Evolutionary conservation across 345 rosid species (phyloP), one percentile per base, ranked within the genome.

Genomic region (Salix purpurea): DNA sequence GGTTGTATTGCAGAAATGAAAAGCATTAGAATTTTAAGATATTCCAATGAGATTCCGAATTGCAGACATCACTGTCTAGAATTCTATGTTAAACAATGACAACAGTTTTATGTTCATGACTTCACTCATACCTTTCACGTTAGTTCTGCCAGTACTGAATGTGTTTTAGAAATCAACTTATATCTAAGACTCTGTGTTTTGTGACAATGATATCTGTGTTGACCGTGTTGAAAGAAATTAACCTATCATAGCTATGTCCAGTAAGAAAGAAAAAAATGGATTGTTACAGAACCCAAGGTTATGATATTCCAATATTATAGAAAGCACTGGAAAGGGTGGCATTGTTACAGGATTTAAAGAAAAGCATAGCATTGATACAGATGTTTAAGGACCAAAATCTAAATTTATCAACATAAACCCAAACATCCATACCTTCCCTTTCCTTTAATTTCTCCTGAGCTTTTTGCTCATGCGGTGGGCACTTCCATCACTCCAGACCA

Each of bases 401-500:
- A 10, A 18, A 5, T 61, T 39, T 23, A 30, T 58, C 58, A 36
- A 65, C 52, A 3, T 42, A 56, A 67, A 21, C 52, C 30, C 11
- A 11, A n/a, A 26, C 12, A 67, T 30, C 42, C 8, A 37, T 15
- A 48, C 13, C n/a, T 11, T 28, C 18, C 13, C 54, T 14, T 74
- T n/a, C 46, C 46, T 61, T 50, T 58, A 50, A 46, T 80, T 67
- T 21, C 52, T 75, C 64, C 78, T 77, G 15, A 73, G 70, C 72
- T 60, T 84, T 81, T 85, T 86, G 69, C 79, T 82, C 44, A 39
- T 68, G 65, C 61, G 74, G 30, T 79, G 76, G 36, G 81, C 81
- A 66, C 69, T 68, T 85, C 83, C 83, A 21, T 89, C 85, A 40
- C 83, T 87, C 97, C 98, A 94, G 48, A 96, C 89, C 64, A 96